These are phyloP conservation scores for Globisporangium solare DNA, from an alignment of 352 stramenopile genomes.

Conservation along the genomic window DNA sequence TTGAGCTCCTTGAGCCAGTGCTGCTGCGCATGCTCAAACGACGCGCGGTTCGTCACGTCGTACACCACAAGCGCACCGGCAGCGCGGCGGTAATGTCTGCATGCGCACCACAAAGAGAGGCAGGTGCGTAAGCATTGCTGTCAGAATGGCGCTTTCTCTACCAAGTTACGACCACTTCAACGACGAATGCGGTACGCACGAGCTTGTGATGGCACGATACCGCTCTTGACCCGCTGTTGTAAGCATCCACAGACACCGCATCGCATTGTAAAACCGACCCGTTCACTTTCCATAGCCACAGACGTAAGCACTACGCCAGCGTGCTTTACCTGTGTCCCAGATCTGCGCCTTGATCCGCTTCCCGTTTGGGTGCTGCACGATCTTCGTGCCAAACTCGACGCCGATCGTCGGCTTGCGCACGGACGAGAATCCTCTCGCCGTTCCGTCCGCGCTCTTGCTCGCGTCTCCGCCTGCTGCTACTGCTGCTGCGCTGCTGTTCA, in stretches of 20 bases:
- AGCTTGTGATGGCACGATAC: constrained; percentile 82
- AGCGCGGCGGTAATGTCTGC: constrained; percentile 68
- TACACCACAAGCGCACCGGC: constrained; percentile 73
- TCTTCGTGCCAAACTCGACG: constrained; percentile 80
- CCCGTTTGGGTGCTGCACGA: constrained; percentile 66
- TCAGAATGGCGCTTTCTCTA: too few relatives aligned
- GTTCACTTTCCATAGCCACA: too few relatives aligned
- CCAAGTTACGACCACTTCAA: not conserved
- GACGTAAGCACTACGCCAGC: too few relatives aligned
- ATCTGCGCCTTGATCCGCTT: constrained; percentile 83
- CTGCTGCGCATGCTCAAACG: constrained; percentile 65
- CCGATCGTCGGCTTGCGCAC: constrained; percentile 74
- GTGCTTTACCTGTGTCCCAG: constrained; percentile 55
- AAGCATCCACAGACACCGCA: not conserved
- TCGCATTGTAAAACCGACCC: not conserved
- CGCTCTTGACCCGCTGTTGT: constrained; percentile 58
- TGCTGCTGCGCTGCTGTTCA: not conserved
- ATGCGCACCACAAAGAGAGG: too few relatives aligned
- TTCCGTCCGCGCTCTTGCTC: constrained; percentile 23
- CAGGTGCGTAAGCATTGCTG: too few relatives aligned
- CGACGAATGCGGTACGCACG: constrained; percentile 27
- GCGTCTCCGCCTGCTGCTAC: not conserved
- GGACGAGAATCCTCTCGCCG: constrained; percentile 41
- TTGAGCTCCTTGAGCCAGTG: constrained; percentile 79
- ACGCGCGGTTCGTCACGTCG: constrained; percentile 58